Conservation (phyloP, 2,329 filamentous ascomycete genomes). For the Colletotrichum filicis region DNA sequence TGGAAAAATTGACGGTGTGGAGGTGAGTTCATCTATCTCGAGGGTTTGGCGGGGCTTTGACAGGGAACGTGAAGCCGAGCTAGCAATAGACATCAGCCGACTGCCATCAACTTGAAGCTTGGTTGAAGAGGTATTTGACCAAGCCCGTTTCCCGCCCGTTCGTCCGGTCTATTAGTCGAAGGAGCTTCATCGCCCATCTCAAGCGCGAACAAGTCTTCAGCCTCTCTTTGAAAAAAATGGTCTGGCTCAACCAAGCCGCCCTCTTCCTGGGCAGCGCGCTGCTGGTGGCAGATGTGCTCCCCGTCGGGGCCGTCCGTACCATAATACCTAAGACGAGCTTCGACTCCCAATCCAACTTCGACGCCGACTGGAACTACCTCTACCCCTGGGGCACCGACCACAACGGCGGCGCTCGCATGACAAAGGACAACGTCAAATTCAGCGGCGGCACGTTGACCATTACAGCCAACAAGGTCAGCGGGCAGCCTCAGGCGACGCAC, state of each 20-base stretch:
- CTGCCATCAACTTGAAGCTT: slow-evolving; percentile 7
- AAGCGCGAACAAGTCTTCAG: background rate
- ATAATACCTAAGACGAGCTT: slow-evolving; percentile 33
- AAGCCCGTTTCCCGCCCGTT: background rate
- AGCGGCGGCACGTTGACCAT: slow-evolving; percentile 54
- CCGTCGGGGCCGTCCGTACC: slow-evolving; percentile 7
- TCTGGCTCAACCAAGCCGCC: slow-evolving; percentile 18
- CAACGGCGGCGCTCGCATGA: slow-evolving; percentile 68
- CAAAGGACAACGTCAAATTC: slow-evolving; percentile 55
- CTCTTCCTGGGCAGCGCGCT: slow-evolving; percentile 20
- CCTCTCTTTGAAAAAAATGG: background rate
- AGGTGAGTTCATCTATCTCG: slow-evolving; percentile 15
- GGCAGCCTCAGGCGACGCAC: slow-evolving; percentile 49
- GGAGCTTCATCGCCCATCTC: background rate
- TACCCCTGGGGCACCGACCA: slow-evolving; percentile 67
- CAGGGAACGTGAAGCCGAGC: background rate
- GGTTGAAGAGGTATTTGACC: slow-evolving; percentile 8
- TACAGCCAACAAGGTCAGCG: slow-evolving; percentile 56
- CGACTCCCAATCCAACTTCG: slow-evolving; percentile 42
- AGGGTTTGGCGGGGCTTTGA: background rate
- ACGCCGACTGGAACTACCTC: slow-evolving; percentile 60
- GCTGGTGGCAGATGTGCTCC: slow-evolving; percentile 26
- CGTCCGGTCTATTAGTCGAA: background rate
- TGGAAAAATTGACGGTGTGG: background rate
- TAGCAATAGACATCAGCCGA: background rate